Percentiles rank a stretch among this genome's conserved stretches.
Evolutionary conservation across 2,329 filamentous ascomycete species (phyloP).

Genomic region (Clonostachys solani): DNA sequence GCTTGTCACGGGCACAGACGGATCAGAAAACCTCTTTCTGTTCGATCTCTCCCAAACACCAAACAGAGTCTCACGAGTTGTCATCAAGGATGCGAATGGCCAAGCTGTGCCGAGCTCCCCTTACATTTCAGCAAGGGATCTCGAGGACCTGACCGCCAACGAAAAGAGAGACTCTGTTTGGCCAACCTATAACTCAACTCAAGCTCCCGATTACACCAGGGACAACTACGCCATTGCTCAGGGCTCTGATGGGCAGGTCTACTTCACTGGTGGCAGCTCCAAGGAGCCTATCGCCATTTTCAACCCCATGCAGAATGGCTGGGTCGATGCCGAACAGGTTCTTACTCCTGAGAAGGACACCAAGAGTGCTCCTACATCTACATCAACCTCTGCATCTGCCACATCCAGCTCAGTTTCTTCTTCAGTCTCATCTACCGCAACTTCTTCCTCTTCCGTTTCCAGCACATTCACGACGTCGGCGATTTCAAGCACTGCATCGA

Average conservation of each 20-base stretch:
- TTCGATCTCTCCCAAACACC: slow-evolving; percentile 74
- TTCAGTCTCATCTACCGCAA: slow-evolving; percentile 15
- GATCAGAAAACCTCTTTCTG: slow-evolving; percentile 71
- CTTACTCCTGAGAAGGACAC: slow-evolving; percentile 36
- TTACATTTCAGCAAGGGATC: slow-evolving; percentile 25
- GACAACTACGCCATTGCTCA: slow-evolving; percentile 70
- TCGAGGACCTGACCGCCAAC: slow-evolving; percentile 18
- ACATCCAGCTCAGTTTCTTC: slow-evolving; percentile 17
- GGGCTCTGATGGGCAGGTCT: slow-evolving; percentile 60
- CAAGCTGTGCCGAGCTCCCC: slow-evolving; percentile 40
- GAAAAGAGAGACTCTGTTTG: slow-evolving; percentile 52
- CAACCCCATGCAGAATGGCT: slow-evolving; percentile 68
- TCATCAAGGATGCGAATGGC: slow-evolving; percentile 60
- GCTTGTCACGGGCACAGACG: slow-evolving; percentile 68
- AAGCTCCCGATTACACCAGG: slow-evolving; percentile 61
- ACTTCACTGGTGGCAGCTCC: slow-evolving; percentile 72
- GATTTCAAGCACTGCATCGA: slow-evolving; percentile 10
- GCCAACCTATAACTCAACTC: slow-evolving; percentile 73
- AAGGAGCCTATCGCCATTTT: slow-evolving; percentile 72
- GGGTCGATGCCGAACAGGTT: slow-evolving; percentile 67
- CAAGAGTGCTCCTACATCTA: slow-evolving; percentile 10
- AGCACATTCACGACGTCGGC: slow-evolving; percentile 6
- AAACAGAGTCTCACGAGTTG: slow-evolving; percentile 67
- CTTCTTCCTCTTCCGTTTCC: slow-evolving; percentile 3
- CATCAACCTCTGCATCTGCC: slow-evolving; percentile 17